These are phyloP conservation scores for Vaucheria bursata DNA, from an alignment of 352 stramenopile genomes.

Conservation along the genomic window DNA sequence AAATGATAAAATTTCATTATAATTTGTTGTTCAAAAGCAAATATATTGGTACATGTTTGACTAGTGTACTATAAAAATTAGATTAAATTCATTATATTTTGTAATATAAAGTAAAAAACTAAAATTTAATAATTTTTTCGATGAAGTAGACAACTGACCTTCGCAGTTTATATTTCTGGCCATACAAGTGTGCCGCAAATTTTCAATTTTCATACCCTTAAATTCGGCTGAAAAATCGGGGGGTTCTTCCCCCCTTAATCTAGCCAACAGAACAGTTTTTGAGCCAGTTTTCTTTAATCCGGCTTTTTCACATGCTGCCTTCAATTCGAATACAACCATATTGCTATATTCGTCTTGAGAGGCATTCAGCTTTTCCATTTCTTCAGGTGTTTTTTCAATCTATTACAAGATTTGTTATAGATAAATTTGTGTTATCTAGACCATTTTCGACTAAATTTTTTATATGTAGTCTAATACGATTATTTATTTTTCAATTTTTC, in stretches of 20 bases:
- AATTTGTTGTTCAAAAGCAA: no score
- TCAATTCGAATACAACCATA: constrained; percentile 6
- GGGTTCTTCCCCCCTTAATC: constrained; percentile 17
- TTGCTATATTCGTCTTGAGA: constrained; percentile 56
- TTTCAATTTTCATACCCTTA: constrained; percentile 56
- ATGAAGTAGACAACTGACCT: no score
- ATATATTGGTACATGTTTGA: no score
- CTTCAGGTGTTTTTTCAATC: constrained; percentile 63
- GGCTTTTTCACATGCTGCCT: constrained; percentile 17
- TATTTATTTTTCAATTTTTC: no score
- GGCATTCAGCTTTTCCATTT: constrained; percentile 62
- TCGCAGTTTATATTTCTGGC: constrained; percentile 42
- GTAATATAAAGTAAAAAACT: no score
- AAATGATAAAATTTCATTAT: no score
- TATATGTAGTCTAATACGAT: no score
- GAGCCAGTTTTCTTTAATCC: constrained; percentile 57
- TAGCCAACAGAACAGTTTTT: constrained; percentile 32
- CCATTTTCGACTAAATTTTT: constrained; percentile 9
- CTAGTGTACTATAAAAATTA: no score
- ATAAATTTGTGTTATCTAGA: constrained; percentile 2
- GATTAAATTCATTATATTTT: no score
- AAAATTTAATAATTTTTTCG: no score
- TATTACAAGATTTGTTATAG: constrained; percentile 22
- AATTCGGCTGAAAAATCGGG: constrained; percentile 52
- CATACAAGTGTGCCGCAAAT: constrained; percentile 44